Evolutionary conservation across 768 basidiomycete species (phyloP).

Genomic region (Cystobasidium ongulense): DNA sequence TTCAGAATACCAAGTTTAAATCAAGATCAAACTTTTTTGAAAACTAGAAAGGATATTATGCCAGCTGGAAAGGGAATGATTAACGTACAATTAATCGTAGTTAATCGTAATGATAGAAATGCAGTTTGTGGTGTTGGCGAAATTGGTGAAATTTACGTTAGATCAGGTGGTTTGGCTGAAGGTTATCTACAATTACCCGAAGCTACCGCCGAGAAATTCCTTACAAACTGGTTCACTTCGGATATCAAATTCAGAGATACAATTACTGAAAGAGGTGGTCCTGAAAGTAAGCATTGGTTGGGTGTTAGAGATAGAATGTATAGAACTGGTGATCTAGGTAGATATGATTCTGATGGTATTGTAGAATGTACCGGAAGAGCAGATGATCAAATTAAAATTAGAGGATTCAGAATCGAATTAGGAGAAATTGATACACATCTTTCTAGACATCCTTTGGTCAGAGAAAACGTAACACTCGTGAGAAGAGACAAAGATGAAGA

Average conservation of each 20-base stretch:
- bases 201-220: conserved; percentile 83
- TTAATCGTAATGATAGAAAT: conserved; percentile 76
- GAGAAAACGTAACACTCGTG: conserved; percentile 98
- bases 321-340: conserved; percentile 88
- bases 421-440: conserved; percentile 97
- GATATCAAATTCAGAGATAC: conserved; percentile 58
- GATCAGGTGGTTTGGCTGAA: conserved; percentile 89
- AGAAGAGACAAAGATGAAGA: conserved; percentile 97
- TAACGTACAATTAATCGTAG: conserved; percentile 91
- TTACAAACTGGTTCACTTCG: conserved; percentile 81
- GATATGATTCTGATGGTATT: conserved; percentile 80
- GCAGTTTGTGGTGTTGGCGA: conserved; percentile 88
- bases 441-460: conserved; percentile 78
- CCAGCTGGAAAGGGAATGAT: conserved; percentile 96
- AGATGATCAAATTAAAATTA: conserved; percentile 98
- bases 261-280: conserved; percentile 56
- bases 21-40: conserved; percentile 78
- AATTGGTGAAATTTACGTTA: conserved; percentile 96
- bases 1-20: conserved; percentile 80
- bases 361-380: conserved; percentile 96
- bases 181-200: conserved; percentile 72
- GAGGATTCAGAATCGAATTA: conserved; percentile 95
- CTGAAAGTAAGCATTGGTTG: conserved; percentile 78
- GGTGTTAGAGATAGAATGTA: conserved; percentile 97
- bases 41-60: conserved; percentile 93